These are phyloP conservation scores for Elsinoe fawcettii DNA, from an alignment of 2,329 filamentous ascomycete genomes.

Conservation along the genomic window DNA sequence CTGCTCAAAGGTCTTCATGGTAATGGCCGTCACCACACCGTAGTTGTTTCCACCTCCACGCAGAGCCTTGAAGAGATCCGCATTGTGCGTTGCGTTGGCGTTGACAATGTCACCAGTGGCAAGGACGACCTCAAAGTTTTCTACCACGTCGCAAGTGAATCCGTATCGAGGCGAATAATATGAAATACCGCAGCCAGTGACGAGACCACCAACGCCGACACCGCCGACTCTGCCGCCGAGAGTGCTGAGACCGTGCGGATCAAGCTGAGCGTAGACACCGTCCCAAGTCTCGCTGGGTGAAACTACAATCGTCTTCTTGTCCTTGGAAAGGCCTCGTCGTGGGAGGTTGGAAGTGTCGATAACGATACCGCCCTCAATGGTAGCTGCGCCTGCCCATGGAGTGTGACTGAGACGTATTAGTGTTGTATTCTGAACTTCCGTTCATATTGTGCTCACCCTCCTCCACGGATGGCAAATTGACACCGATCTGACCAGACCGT, in stretches of 20 bases:
- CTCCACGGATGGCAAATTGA: conserved; percentile 16
- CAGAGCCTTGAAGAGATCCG: conserved; percentile 44
- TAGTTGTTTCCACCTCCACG: conserved; percentile 41
- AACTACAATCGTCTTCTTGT: conserved; percentile 13
- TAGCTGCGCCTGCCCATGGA: conserved; percentile 14
- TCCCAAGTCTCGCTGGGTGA: conserved; percentile 16
- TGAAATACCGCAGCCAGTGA: conserved; percentile 26
- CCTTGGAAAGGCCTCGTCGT: conserved; percentile 5
- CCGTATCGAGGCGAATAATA: conserved; percentile 25
- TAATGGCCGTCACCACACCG: conserved; percentile 41
- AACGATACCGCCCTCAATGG: conserved; percentile 13
- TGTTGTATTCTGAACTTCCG: neutral
- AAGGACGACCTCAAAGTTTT: conserved; percentile 21
- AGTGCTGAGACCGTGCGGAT: conserved; percentile 11
- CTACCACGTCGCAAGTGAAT: conserved; percentile 26
- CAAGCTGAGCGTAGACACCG: conserved; percentile 8
- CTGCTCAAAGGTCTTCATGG: conserved; percentile 20
- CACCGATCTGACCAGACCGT: conserved; percentile 14
- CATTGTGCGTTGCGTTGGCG: conserved; percentile 37
- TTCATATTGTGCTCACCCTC: conserved; percentile 1
- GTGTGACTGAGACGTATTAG: conserved; percentile 5
- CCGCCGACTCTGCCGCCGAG: conserved; percentile 17
- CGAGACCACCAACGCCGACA: conserved; percentile 26
- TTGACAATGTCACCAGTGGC: conserved; percentile 31
- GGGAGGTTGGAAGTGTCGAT: conserved; percentile 14